A percentile compares a stretch with the other conserved stretches of the same genome.
These are phyloP conservation scores for Starmera caribaea DNA, from an alignment of 805 yeast species.

Conservation along the genomic window DNA sequence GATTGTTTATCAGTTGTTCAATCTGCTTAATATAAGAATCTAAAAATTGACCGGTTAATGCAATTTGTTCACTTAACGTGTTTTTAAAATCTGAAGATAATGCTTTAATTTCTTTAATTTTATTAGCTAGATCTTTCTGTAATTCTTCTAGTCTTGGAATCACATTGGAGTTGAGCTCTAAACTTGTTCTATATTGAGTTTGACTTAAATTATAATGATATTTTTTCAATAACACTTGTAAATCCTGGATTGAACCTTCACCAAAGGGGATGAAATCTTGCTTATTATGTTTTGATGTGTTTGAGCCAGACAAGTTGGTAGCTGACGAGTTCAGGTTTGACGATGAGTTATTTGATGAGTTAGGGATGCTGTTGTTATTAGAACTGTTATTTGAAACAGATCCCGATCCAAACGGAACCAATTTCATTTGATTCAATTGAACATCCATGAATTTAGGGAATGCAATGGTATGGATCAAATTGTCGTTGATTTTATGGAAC, in stretches of 20 bases:
- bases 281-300: constrained; percentile 18
- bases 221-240: constrained; percentile 63
- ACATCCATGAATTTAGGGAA: constrained; percentile 28
- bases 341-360: too few relatives aligned
- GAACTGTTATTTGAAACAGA: too few relatives aligned
- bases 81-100: constrained; percentile 78
- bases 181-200: constrained; percentile 43
- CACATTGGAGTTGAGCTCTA: constrained; percentile 46
- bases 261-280: constrained; percentile 52
- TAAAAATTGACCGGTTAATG: constrained; percentile 50
- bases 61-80: constrained; percentile 58
- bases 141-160: constrained; percentile 63
- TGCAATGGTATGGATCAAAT: constrained; percentile 68
- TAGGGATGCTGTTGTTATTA: too few relatives aligned
- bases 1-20: constrained; percentile 38
- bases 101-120: constrained; percentile 79
- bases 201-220: constrained; percentile 55
- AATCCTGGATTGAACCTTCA: constrained; percentile 69
- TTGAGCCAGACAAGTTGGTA: too few relatives aligned
- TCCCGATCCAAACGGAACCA: too few relatives aligned
- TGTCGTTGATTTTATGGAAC: constrained; percentile 65
- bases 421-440: background rate
- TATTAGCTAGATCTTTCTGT: constrained; percentile 63
- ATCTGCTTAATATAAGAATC: constrained; percentile 46
- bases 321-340: too few relatives aligned